Evolutionary conservation across 331 rosid species (phyloP).

Genomic region (Phaseolus coccineus): DNA sequence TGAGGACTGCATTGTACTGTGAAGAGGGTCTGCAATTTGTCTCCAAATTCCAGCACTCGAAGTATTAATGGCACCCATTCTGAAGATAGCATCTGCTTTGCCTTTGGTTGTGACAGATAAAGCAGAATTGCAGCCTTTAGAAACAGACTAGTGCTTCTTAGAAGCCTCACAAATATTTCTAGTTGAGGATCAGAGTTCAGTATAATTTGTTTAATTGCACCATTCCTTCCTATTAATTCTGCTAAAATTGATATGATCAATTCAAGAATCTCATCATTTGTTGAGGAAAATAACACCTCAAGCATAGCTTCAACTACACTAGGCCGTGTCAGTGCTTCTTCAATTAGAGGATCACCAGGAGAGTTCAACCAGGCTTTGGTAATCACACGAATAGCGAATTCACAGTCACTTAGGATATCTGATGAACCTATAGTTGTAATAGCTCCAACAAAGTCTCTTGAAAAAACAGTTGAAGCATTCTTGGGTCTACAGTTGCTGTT

Average conservation of each 20-base stretch:
- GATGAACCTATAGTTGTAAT: slow-evolving; percentile 70
- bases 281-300: slow-evolving; percentile 75
- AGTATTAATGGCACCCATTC: slow-evolving; percentile 89
- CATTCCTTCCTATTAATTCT: slow-evolving; percentile 57
- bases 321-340: slow-evolving; percentile 63
- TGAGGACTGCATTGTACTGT: slow-evolving; percentile 74
- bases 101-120: slow-evolving; percentile 71
- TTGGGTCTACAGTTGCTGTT: slow-evolving; percentile 45
- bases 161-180: slow-evolving; percentile 67
- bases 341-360: slow-evolving; percentile 59
- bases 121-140: slow-evolving; percentile 81
- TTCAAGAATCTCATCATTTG: slow-evolving; percentile 77
- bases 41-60: slow-evolving; percentile 86
- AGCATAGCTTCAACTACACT: slow-evolving; percentile 73
- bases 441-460: slow-evolving; percentile 58
- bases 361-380: slow-evolving; percentile 80
- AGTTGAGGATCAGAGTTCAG: slow-evolving; percentile 83
- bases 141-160: slow-evolving; percentile 74
- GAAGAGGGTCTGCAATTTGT: slow-evolving; percentile 76
- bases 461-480: slow-evolving; percentile 51
- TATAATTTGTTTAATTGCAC: slow-evolving; percentile 55
- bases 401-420: slow-evolving; percentile 64
- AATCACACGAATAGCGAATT: slow-evolving; percentile 63
- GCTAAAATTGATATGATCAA: slow-evolving; percentile 72
- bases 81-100: slow-evolving; percentile 80